phyloP scores from a whole-genome alignment of 2,329 filamentous ascomycete genomes.

The Verticillium longisporum region DNA sequence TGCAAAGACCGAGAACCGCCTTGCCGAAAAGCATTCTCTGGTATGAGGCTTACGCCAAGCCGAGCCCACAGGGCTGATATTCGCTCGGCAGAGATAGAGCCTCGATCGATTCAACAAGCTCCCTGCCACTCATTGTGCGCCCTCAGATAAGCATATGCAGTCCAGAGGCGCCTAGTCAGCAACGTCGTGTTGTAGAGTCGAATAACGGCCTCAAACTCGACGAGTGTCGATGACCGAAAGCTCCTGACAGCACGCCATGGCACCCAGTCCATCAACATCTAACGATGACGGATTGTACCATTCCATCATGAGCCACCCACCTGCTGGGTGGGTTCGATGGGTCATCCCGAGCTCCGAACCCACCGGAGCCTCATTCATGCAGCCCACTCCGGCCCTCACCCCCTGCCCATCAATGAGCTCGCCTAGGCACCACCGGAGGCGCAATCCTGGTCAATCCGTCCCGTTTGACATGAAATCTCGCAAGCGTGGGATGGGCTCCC shows the following conservation, averaged over 20 bases:
- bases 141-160: neutral
- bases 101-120: neutral
- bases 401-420: neutral
- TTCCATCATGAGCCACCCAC: neutral
- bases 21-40: neutral
- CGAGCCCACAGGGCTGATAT: neutral
- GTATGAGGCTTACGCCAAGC: neutral
- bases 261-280: neutral
- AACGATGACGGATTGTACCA: neutral
- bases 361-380: neutral
- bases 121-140: neutral
- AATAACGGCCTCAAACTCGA: neutral
- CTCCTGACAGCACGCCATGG: neutral
- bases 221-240: neutral
- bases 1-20: neutral
- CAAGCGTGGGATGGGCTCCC: neutral
- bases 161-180: neutral
- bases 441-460: neutral
- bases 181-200: neutral
- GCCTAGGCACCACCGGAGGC: neutral
- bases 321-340: neutral
- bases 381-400: neutral
- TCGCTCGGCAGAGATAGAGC: neutral
- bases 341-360: neutral
- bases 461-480: neutral